These are phyloP conservation scores for Andrographis paniculata DNA, from an alignment of 305 asterid genomes.

Conservation along the genomic window DNA sequence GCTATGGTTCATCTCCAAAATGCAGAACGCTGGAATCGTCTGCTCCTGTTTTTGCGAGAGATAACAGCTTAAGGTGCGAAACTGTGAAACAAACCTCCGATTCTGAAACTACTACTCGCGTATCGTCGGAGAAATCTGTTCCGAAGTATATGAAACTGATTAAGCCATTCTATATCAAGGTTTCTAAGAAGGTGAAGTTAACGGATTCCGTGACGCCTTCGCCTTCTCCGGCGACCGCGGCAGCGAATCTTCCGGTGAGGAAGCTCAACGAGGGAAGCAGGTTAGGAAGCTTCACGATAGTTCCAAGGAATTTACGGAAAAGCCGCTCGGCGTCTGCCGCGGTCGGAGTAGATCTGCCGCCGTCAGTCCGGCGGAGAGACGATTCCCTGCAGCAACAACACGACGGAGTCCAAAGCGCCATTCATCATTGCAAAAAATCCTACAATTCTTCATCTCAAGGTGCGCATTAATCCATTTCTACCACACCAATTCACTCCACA, in stretches of 20 bases:
- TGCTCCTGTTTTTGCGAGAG: constrained; percentile 33
- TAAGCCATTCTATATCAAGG: constrained; percentile 45
- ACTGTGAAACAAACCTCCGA: constrained; percentile 33
- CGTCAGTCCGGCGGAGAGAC: constrained; percentile 55
- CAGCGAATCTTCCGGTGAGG: constrained; percentile 29
- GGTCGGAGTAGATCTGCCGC: constrained; percentile 24
- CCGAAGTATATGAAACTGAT: constrained; percentile 63
- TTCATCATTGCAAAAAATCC: constrained; percentile 84
- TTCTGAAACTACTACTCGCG: constrained; percentile 21
- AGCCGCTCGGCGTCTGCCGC: constrained; percentile 57
- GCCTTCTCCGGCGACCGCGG: constrained; percentile 34
- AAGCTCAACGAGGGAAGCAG: constrained; percentile 40
- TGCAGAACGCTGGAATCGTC: constrained; percentile 29
- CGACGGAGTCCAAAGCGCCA: constrained; percentile 81
- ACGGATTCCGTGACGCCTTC: constrained; percentile 39
- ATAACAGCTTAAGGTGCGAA: constrained; percentile 68
- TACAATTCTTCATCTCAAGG: constrained; percentile 51
- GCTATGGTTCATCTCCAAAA: constrained; percentile 38
- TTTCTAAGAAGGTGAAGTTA: constrained; percentile 35
- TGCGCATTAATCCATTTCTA: constrained; percentile 10
- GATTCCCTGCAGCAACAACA: constrained; percentile 57
- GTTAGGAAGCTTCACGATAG: constrained; percentile 43
- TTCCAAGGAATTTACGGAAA: constrained; percentile 42
- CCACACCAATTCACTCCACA: too few species aligned
- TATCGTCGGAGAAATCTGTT: constrained; percentile 27